phyloP scores from a whole-genome alignment of 2,329 filamentous ascomycete genomes.

The Verticillium klebahnii region DNA sequence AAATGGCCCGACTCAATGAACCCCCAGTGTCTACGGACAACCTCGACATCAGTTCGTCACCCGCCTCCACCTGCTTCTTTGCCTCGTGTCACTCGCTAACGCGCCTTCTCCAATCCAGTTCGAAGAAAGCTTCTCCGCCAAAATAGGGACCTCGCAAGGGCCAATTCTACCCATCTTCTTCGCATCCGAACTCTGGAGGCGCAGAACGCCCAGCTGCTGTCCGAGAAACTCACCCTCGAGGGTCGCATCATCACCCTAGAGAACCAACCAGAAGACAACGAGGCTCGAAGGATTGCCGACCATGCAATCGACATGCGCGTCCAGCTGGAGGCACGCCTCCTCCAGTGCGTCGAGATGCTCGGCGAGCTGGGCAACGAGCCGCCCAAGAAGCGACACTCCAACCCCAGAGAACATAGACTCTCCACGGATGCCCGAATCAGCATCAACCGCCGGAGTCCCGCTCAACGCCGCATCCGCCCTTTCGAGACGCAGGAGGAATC shows the following conservation, averaged over 20 bases:
- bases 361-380: conserved; percentile 60
- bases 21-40: conserved; percentile 62
- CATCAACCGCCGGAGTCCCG: conserved; percentile 36
- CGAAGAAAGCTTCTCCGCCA: conserved; percentile 76
- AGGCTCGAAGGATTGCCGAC: conserved; percentile 55
- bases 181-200: conserved; percentile 73
- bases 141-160: conserved; percentile 77
- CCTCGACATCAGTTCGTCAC: conserved; percentile 58
- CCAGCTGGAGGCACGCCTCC: conserved; percentile 67
- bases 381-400: conserved; percentile 41
- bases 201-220: conserved; percentile 68
- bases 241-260: conserved; percentile 67
- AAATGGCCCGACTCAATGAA: conserved; percentile 81
- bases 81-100: conserved; percentile 9
- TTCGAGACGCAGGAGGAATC: conserved; percentile 52
- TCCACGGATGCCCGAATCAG: conserved; percentile 3
- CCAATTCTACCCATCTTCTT: conserved; percentile 72
- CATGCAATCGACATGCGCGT: conserved; percentile 66
- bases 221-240: conserved; percentile 73
- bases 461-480: conserved; percentile 46
- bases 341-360: conserved; percentile 65
- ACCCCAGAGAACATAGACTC: conserved; percentile 6
- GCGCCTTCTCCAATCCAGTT: conserved; percentile 41
- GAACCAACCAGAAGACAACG: conserved; percentile 54
- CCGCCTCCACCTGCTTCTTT: neutral